These are phyloP conservation scores for Candida montana DNA, from an alignment of 805 yeast genomes.

Conservation along the genomic window DNA sequence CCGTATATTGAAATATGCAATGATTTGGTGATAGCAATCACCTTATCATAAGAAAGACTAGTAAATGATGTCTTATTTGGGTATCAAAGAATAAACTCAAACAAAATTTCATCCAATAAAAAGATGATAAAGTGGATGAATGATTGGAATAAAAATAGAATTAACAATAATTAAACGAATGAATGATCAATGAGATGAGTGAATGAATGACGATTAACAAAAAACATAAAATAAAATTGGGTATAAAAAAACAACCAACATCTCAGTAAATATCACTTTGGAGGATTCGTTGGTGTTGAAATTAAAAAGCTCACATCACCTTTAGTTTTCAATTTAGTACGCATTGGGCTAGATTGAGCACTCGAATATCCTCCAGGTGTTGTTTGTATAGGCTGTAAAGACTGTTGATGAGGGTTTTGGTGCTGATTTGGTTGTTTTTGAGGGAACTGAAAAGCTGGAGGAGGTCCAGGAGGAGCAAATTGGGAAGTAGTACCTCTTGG, in stretches of 20 bases:
- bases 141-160: neutral
- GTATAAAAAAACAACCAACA: too few species aligned
- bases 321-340: constrained; percentile 10
- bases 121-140: neutral
- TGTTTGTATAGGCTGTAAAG: constrained; percentile 4
- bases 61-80: too few species aligned
- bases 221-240: too few species aligned
- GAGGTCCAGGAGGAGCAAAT: constrained; percentile 5
- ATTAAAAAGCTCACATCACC: constrained; percentile 24
- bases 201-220: neutral
- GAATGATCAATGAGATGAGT: neutral
- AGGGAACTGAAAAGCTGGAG: constrained; percentile 4
- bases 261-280: constrained; percentile 8
- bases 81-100: too few species aligned
- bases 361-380: neutral
- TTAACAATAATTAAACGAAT: neutral
- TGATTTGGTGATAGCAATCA: too few species aligned
- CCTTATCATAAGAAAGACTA: too few species aligned
- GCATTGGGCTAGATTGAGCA: constrained; percentile 2
- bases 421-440: constrained; percentile 1
- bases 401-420: constrained; percentile 6
- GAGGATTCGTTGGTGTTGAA: constrained; percentile 24
- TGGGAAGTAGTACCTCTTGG: neutral
- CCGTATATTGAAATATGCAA: too few species aligned
- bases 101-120: neutral